These are phyloP conservation scores for Fusarium keratoplasticum DNA, from an alignment of 2,329 filamentous ascomycete genomes.

Conservation along the genomic window DNA sequence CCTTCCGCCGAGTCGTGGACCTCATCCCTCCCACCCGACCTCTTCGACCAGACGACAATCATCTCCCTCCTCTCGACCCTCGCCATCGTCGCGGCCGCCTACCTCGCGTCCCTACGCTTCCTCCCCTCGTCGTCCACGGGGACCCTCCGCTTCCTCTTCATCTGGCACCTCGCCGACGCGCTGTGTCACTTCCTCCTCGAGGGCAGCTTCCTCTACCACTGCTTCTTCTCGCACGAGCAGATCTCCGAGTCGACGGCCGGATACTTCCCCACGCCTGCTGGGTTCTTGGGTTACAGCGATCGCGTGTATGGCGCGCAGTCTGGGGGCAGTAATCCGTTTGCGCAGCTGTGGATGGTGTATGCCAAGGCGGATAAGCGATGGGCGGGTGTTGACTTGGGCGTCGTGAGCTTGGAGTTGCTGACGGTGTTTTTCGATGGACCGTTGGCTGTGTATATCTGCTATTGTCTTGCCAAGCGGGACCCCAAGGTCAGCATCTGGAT, in stretches of 20 bases:
- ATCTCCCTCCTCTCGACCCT: slow-evolving; percentile 68
- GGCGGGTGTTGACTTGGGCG: slow-evolving; percentile 71
- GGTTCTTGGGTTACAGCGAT: slow-evolving; percentile 63
- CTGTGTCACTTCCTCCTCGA: slow-evolving; percentile 93
- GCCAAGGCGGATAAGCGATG: slow-evolving; percentile 72
- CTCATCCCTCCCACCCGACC: slow-evolving; percentile 60
- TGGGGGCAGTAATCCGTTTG: slow-evolving; percentile 65
- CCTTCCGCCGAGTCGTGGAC: slow-evolving; percentile 14
- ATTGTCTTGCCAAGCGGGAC: slow-evolving; percentile 67
- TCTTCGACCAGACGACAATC: slow-evolving; percentile 71
- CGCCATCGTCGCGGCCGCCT: slow-evolving; percentile 62
- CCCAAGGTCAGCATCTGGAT: slow-evolving; percentile 70
- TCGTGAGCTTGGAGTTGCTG: slow-evolving; percentile 73
- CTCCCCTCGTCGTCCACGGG: slow-evolving; percentile 62
- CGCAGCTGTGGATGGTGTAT: slow-evolving; percentile 76
- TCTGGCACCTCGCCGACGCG: slow-evolving; percentile 95
- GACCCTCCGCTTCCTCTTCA: slow-evolving; percentile 81
- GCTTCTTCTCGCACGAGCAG: slow-evolving; percentile 77
- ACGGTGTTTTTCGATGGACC: slow-evolving; percentile 73
- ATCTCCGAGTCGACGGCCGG: slow-evolving; percentile 42
- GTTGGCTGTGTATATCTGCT: slow-evolving; percentile 69
- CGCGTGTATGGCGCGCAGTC: slow-evolving; percentile 68
- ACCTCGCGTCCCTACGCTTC: slow-evolving; percentile 58
- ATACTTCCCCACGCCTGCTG: slow-evolving; percentile 61
- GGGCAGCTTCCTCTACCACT: slow-evolving; percentile 92